These are phyloP conservation scores for Apiotrichum veenhuisii DNA, from an alignment of 1,284 basidiomycete species.

Conservation along the genomic window DNA sequence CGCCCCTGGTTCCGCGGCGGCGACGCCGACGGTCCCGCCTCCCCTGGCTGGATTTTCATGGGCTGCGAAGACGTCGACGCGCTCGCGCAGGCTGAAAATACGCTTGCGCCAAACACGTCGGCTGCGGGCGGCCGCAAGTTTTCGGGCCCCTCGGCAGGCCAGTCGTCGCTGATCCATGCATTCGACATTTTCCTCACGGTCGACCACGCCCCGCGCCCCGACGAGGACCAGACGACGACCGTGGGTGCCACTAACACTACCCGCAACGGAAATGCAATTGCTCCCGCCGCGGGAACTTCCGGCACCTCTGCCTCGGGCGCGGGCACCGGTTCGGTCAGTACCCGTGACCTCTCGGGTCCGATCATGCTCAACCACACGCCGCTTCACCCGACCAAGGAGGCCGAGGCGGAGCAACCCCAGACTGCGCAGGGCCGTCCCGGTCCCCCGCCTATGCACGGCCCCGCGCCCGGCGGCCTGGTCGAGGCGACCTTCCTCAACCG, in stretches of 20 bases:
- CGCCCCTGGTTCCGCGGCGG: slow-evolving; percentile 90
- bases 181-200: slow-evolving; percentile 79
- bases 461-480: slow-evolving; percentile 35
- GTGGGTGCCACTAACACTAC: neutral
- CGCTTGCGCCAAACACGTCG: slow-evolving; percentile 17
- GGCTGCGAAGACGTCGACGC: slow-evolving; percentile 59
- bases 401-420: neutral
- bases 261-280: neutral
- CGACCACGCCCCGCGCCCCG: slow-evolving; percentile 55
- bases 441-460: neutral
- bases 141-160: slow-evolving; percentile 85
- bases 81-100: slow-evolving; percentile 52
- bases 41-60: slow-evolving; percentile 73
- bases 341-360: slow-evolving; percentile 1
- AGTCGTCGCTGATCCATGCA: slow-evolving; percentile 82
- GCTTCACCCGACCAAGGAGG: neutral
- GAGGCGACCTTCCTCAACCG: slow-evolving; percentile 63
- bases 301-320: too few relatives aligned
- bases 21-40: slow-evolving; percentile 61
- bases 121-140: slow-evolving; percentile 54
- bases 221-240: slow-evolving; percentile 15
- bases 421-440: neutral
- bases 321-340: neutral
- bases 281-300: neutral
- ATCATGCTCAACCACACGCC: slow-evolving; percentile 15